Percentiles rank a stretch among this genome's conserved stretches.
Conservation (phyloP, 2,329 filamentous ascomycete species). For the Botryotinia narcissicola region DNA sequence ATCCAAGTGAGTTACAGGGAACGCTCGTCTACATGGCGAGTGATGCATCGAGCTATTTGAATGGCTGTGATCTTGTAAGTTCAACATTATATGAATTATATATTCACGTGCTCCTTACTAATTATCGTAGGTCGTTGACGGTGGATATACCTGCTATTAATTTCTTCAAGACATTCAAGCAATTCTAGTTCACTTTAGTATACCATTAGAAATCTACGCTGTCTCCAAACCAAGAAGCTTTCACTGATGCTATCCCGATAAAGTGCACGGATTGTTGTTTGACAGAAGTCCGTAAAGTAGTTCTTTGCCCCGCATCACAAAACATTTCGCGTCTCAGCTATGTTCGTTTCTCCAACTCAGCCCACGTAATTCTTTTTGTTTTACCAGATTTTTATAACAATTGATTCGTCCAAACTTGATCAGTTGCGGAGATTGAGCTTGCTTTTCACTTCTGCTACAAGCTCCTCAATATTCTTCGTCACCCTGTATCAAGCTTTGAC, state of each 20-base stretch:
- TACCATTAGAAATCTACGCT: neutral
- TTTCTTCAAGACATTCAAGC: conserved; percentile 23
- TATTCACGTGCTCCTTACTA: neutral
- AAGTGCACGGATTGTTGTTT: neutral
- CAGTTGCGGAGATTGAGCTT: neutral
- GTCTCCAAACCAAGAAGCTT: neutral
- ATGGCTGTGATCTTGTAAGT: conserved; percentile 33
- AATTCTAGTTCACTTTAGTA: neutral
- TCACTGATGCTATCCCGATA: neutral
- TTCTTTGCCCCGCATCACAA: neutral
- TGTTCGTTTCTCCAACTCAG: neutral
- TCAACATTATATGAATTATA: neutral
- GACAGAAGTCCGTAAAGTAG: neutral
- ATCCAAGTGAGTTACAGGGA: conserved; percentile 42
- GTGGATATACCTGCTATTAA: conserved; percentile 29
- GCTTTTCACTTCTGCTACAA: neutral
- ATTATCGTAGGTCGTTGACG: conserved; percentile 27
- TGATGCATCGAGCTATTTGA: conserved; percentile 33
- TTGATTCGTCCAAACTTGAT: neutral
- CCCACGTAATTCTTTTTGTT: neutral
- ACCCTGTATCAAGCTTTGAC: neutral
- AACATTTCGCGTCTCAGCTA: conserved; percentile 1
- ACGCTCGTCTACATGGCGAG: conserved; percentile 37
- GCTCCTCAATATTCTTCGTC: neutral
- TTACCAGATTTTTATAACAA: neutral